Percentiles rank a stretch among this genome's conserved stretches.
Evolutionary conservation across 192 early-diverging fungal species (phyloP).

Genomic region (Powellomyces hirtus): DNA sequence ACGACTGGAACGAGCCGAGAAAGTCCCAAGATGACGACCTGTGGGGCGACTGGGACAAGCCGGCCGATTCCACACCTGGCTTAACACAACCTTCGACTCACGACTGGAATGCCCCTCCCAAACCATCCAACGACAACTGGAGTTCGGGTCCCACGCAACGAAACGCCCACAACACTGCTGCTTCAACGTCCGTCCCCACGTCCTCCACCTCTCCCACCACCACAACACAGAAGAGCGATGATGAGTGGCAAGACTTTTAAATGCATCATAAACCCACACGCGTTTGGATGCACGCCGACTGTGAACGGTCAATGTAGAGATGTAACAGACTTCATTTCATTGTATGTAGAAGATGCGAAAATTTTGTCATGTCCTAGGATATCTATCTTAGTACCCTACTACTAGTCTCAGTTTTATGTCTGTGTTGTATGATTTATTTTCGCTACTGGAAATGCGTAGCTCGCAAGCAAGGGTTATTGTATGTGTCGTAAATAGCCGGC

Average conservation of each 20-base stretch:
- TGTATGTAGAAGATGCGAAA: no score
- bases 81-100: background rate
- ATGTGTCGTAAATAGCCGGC: slow-evolving; percentile 83
- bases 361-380: no score
- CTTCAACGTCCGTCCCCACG: background rate
- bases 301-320: no score
- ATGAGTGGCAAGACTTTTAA: slow-evolving; percentile 43
- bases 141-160: background rate
- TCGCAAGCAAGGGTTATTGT: no score
- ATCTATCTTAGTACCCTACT: no score
- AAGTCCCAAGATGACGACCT: slow-evolving; percentile 8
- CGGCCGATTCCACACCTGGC: background rate
- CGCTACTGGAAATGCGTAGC: no score
- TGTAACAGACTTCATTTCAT: no score
- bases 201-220: background rate
- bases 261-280: no score
- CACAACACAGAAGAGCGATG: slow-evolving; percentile 2
- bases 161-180: background rate
- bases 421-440: no score
- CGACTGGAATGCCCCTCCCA: background rate
- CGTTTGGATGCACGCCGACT: no score
- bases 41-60: slow-evolving; percentile 36
- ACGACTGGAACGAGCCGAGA: background rate
- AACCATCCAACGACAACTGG: background rate
- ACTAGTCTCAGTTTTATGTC: no score